Conservation (phyloP, 257 asterid species). For the Lithospermum erythrorhizon region DNA sequence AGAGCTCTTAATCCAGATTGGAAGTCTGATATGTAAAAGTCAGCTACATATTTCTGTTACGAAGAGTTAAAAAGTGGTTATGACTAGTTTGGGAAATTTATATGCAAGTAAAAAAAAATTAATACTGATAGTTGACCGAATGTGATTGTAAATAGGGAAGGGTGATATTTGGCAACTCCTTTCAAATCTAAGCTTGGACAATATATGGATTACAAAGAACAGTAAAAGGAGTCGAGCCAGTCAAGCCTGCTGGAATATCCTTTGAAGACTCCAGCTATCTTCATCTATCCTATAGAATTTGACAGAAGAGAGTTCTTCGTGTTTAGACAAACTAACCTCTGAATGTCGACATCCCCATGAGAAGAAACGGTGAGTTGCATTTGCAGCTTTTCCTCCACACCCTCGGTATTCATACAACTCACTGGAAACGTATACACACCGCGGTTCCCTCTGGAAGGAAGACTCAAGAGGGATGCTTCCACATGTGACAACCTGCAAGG, state of each 20-base stretch:
- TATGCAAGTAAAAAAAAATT: not conserved
- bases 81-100: not conserved
- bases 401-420: constrained; percentile 80
- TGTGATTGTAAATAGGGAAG: no score
- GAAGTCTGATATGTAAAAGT: constrained; percentile 51
- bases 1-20: constrained; percentile 59
- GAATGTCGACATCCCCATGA: constrained; percentile 86
- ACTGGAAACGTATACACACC: constrained; percentile 79
- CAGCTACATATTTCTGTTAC: constrained; percentile 46
- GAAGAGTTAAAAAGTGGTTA: constrained; percentile 6
- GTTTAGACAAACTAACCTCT: constrained; percentile 52
- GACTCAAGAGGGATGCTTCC: constrained; percentile 97
- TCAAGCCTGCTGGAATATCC: not conserved
- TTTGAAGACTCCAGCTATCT: not conserved
- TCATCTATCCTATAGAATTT: not conserved
- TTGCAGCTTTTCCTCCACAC: constrained; percentile 63
- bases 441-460: constrained; percentile 66
- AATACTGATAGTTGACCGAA: not conserved
- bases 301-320: not conserved
- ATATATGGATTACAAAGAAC: not conserved
- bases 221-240: not conserved
- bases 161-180: no score
- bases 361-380: constrained; percentile 54
- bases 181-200: no score
- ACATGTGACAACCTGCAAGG: constrained; percentile 81